Evolutionary conservation across 768 basidiomycete species (phyloP).

Genomic region (Tricholoma terreum): DNA sequence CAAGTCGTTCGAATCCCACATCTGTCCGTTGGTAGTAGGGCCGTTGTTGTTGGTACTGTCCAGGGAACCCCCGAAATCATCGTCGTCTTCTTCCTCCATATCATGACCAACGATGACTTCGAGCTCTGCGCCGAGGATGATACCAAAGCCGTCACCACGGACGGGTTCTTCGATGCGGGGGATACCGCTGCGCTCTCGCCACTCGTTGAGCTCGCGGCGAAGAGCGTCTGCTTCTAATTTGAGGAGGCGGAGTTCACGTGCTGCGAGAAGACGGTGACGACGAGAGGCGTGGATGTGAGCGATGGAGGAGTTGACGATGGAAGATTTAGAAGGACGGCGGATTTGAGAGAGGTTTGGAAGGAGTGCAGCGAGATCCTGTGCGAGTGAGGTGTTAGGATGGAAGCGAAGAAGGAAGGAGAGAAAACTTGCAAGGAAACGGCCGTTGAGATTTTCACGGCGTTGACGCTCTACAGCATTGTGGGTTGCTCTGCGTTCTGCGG

Average conservation of each 20-base stretch:
- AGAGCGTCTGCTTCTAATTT: slow-evolving; percentile 84
- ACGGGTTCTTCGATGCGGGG: slow-evolving; percentile 71
- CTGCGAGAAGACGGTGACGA: slow-evolving; percentile 53
- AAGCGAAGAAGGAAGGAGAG: slow-evolving; percentile 6
- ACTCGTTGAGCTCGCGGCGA: slow-evolving; percentile 89
- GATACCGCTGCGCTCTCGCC: slow-evolving; percentile 76
- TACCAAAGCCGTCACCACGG: slow-evolving; percentile 67
- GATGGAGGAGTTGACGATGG: slow-evolving; percentile 95
- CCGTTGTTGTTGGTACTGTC: slow-evolving; percentile 34
- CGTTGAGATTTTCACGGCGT: slow-evolving; percentile 89
- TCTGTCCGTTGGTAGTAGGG: slow-evolving; percentile 4
- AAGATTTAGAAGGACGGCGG: slow-evolving; percentile 92
- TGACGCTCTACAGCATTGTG: slow-evolving; percentile 98
- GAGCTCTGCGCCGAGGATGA: slow-evolving; percentile 68
- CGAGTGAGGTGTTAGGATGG: slow-evolving; percentile 5
- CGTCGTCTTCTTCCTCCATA: slow-evolving; percentile 55
- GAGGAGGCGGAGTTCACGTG: slow-evolving; percentile 75
- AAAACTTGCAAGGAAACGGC: slow-evolving; percentile 75
- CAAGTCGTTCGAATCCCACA: slow-evolving; percentile 15
- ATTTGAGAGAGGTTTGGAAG: slow-evolving; percentile 89
- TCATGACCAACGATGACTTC: slow-evolving; percentile 54
- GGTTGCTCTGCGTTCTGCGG: slow-evolving; percentile 91
- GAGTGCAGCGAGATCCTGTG: slow-evolving; percentile 86
- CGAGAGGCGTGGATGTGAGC: slow-evolving; percentile 83
- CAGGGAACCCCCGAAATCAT: slow-evolving; percentile 9